These are phyloP conservation scores for Microcera coccophila DNA, from an alignment of 2,329 filamentous ascomycete genomes.

Conservation along the genomic window DNA sequence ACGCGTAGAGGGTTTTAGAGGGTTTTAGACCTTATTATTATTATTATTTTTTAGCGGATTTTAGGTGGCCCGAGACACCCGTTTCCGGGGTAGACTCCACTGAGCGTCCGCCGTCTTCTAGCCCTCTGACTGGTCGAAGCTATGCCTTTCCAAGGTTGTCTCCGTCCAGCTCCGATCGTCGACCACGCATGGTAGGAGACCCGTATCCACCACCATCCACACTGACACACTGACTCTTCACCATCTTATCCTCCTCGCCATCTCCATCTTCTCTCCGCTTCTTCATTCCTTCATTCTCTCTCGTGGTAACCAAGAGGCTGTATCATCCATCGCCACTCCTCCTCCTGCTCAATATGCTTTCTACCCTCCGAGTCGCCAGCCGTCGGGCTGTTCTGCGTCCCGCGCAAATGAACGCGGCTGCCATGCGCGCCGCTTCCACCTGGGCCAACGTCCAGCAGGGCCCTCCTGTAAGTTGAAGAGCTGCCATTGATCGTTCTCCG, in stretches of 20 bases:
- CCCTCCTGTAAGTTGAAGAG: conserved; percentile 69
- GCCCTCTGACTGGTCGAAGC: conserved; percentile 15
- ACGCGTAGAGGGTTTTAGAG: too few relatives aligned
- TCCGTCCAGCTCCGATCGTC: conserved; percentile 24
- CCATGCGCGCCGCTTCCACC: conserved; percentile 63
- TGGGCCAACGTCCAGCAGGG: conserved; percentile 92
- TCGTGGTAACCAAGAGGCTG: conserved; percentile 1
- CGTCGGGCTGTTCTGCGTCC: conserved; percentile 45
- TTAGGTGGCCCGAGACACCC: conserved; percentile 17
- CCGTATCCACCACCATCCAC: too few relatives aligned
- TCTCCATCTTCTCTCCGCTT: conserved; percentile 11
- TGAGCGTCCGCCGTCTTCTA: conserved; percentile 7
- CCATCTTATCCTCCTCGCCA: too few relatives aligned
- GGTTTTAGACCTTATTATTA: too few relatives aligned
- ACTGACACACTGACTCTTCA: too few relatives aligned
- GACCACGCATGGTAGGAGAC: too few relatives aligned
- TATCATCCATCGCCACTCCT: conserved; percentile 1
- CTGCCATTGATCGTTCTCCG: conserved; percentile 12
- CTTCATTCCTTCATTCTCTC: conserved; percentile 7
- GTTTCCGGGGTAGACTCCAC: conserved; percentile 29
- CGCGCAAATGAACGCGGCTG: conserved; percentile 39
- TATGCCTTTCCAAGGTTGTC: conserved; percentile 8
- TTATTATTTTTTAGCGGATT: too few relatives aligned
- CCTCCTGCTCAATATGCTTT: conserved; percentile 49
- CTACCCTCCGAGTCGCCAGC: conserved; percentile 51